Evolutionary conservation across 768 basidiomycete species (phyloP).

Genomic region (Solioccasus polychromus): DNA sequence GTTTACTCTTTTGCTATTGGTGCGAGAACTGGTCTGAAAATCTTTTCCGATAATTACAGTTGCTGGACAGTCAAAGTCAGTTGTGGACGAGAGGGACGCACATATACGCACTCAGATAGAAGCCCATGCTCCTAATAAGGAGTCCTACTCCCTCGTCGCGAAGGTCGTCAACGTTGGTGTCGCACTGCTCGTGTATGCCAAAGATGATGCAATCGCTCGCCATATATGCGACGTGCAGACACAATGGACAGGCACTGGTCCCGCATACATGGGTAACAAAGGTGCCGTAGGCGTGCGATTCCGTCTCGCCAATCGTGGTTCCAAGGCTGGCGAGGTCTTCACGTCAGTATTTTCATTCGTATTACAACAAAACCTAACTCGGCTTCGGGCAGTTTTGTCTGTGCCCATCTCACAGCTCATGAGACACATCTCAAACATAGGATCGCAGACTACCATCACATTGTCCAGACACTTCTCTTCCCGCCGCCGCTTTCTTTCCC

Average conservation of each 20-base stretch:
- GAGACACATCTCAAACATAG: slow-evolving; percentile 60
- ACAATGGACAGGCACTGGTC: slow-evolving; percentile 72
- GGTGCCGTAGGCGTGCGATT: slow-evolving; percentile 90
- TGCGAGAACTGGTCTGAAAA: not conserved
- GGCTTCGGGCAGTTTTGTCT: slow-evolving; percentile 66
- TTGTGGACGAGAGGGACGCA: slow-evolving; percentile 64
- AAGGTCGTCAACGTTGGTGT: slow-evolving; percentile 84
- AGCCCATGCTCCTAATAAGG: slow-evolving; percentile 64
- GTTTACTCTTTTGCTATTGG: slow-evolving; percentile 32
- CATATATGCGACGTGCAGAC: slow-evolving; percentile 65
- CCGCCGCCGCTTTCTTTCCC: slow-evolving; percentile 44
- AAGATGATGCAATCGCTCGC: slow-evolving; percentile 62
- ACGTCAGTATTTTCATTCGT: slow-evolving; percentile 56
- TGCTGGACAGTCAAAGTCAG: slow-evolving; percentile 67
- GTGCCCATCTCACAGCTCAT: slow-evolving; percentile 88
- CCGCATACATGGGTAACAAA: slow-evolving; percentile 88
- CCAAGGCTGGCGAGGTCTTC: slow-evolving; percentile 66
- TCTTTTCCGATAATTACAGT: slow-evolving; percentile 43
- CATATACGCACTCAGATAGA: slow-evolving; percentile 78
- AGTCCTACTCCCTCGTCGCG: slow-evolving; percentile 74
- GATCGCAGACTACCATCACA: slow-evolving; percentile 76
- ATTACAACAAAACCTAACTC: slow-evolving; percentile 3
- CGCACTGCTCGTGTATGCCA: slow-evolving; percentile 83
- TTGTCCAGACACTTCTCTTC: slow-evolving; percentile 81
- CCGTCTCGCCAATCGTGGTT: slow-evolving; percentile 56